These are phyloP conservation scores for Theileria annulata DNA, from an alignment of 169 alveolate genomes.

Conservation along the genomic window DNA sequence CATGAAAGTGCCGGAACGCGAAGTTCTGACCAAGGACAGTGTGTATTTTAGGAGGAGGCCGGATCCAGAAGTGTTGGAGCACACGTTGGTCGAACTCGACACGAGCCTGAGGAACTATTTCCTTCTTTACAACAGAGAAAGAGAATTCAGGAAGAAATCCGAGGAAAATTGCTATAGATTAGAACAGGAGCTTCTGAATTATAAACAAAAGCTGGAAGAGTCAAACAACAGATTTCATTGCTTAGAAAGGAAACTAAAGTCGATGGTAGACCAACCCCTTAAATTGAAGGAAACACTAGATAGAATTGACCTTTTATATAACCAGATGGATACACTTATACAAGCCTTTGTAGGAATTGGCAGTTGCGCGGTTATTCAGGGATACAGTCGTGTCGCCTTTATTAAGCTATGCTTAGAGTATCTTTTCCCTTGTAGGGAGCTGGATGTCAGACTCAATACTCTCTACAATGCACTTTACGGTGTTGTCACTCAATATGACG, in stretches of 20 bases:
- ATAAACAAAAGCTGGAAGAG: slow-evolving; percentile 69
- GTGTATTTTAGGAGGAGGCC: slow-evolving; percentile 71
- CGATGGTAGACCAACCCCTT: slow-evolving; percentile 77
- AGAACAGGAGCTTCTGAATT: slow-evolving; percentile 73
- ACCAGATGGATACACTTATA: slow-evolving; percentile 81
- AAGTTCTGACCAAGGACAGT: slow-evolving; percentile 62
- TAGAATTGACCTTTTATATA: slow-evolving; percentile 80
- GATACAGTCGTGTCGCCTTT: slow-evolving; percentile 67
- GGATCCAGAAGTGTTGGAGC: slow-evolving; percentile 80
- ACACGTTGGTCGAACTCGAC: slow-evolving; percentile 80
- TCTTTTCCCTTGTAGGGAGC: slow-evolving; percentile 84
- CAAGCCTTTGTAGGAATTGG: slow-evolving; percentile 87
- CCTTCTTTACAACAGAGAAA: slow-evolving; percentile 74
- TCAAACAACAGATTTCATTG: slow-evolving; percentile 67
- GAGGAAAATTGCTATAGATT: slow-evolving; percentile 77
- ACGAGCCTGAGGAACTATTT: slow-evolving; percentile 79
- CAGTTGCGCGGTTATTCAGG: slow-evolving; percentile 78
- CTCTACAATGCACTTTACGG: slow-evolving; percentile 81
- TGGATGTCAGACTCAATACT: slow-evolving; percentile 80
- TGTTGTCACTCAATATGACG: slow-evolving; percentile 37
- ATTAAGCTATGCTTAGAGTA: slow-evolving; percentile 78
- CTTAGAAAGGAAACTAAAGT: slow-evolving; percentile 74
- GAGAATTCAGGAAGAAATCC: slow-evolving; percentile 74
- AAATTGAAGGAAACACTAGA: slow-evolving; percentile 80
- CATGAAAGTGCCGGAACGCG: slow-evolving; percentile 57